Conservation (phyloP, 176 grass and related monocot species). For the Bonia amplexicaulis region DNA sequence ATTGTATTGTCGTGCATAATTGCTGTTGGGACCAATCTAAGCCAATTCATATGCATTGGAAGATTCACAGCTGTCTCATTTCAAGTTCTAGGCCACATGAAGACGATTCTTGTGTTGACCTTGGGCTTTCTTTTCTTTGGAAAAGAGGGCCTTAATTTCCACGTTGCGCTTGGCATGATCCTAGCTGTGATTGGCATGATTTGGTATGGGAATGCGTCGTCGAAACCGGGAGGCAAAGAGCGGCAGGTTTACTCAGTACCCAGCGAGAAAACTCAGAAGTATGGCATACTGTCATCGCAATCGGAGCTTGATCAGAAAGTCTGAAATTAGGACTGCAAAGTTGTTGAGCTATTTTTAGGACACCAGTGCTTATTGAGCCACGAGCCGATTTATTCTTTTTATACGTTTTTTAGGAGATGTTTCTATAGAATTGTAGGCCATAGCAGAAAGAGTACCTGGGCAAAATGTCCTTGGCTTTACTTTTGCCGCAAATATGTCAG, state of each 20-base stretch:
- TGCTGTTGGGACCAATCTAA: conserved; percentile 43
- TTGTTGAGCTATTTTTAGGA: neutral
- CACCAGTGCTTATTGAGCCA: neutral
- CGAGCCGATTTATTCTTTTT: neutral
- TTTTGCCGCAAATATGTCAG: neutral
- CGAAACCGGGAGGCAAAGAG: conserved; percentile 41
- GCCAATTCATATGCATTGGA: conserved; percentile 47
- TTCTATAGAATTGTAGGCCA: neutral
- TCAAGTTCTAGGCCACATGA: conserved; percentile 46
- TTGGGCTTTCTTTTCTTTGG: conserved; percentile 36
- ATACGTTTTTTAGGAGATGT: neutral
- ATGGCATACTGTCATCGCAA: neutral
- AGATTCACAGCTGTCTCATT: conserved; percentile 37
- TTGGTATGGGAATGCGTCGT: conserved; percentile 42
- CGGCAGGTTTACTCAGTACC: conserved; percentile 14
- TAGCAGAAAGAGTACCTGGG: neutral
- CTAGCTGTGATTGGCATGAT: conserved; percentile 38
- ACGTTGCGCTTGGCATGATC: conserved; percentile 37
- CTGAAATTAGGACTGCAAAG: neutral
- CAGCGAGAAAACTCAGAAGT: conserved; percentile 13
- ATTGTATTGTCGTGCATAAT: conserved; percentile 34
- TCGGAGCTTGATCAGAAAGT: conserved; percentile 22
- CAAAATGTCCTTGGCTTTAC: neutral
- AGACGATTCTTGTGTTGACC: conserved; percentile 42
- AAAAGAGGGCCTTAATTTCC: conserved; percentile 33